Evolutionary conservation across 208 protist species (phyloP), one percentile per base, ranked within the genome.

Genomic region (Acanthamoeba sp.): DNA sequence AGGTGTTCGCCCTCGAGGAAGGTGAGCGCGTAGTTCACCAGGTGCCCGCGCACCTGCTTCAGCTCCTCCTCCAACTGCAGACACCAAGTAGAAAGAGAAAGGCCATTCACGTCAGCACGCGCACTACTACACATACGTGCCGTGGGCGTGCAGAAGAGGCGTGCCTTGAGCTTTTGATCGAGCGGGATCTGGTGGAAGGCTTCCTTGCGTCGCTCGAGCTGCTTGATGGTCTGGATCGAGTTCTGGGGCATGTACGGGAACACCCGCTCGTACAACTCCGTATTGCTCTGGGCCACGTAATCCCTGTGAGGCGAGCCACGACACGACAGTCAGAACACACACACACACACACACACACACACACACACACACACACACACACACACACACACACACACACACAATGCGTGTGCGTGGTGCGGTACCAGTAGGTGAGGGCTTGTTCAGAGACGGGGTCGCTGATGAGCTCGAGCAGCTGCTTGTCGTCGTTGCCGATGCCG

Each of bases 181-280:
- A 62, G 32, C 18, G 57, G 48, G 52, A 62, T 14, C 7, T 22
- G 32, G 84, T 62, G 55, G 62, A 91, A 91, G 36, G 52, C 40
- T 2, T 91, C 40, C 42, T 91, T 91, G 57, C 85, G 52, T 20
- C 38, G 20, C 27, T 73, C 36, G 1, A 91, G 20, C 40, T 93
- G 32, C 29, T 59, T 59, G 7, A 93, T 6, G 18, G 62, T 93
- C 3, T 80, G 27, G 36, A 82, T 93, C 12, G 38, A 36, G 45
- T 82, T 82, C 52, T 82, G 64, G 38, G 89, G 89, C 27, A 84
- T 93, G 48, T 66, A 93, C 4, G 69, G 91, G 55, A 94, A 94
- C 29, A 94, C 64, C 69, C 29, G 2, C 29, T 93, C 84, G 62
- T 92, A 91, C 14, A 91, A 2, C 40, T 55, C 36, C 22, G 93